Conservation (phyloP, 2,329 filamentous ascomycete species). For the Ilyonectria mors-panacis region DNA sequence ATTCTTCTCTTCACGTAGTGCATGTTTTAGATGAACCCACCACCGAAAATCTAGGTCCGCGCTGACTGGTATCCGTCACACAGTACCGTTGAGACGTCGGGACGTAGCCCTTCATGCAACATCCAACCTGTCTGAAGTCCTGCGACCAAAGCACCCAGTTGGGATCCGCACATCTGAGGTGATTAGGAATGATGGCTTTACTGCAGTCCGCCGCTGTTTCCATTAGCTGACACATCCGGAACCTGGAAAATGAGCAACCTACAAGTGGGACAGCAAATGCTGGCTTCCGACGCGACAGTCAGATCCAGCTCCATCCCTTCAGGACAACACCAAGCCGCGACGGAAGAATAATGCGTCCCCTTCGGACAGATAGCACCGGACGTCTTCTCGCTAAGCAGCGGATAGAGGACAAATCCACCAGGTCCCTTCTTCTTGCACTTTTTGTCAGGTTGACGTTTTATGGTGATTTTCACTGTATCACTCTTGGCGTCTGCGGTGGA, state of each 20-base stretch:
- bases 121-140: constrained; percentile 28
- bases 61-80: not conserved
- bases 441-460: constrained; percentile 6
- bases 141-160: constrained; percentile 33
- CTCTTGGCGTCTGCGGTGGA: constrained; percentile 19
- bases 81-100: constrained; percentile 29
- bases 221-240: not conserved
- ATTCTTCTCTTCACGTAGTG: not conserved
- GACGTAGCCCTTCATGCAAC: constrained; percentile 30
- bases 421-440: constrained; percentile 8
- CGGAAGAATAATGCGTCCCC: constrained; percentile 19
- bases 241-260: not conserved
- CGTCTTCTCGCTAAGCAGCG: constrained; percentile 5
- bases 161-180: constrained; percentile 24
- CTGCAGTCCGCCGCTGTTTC: constrained; percentile 26
- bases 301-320: constrained; percentile 30
- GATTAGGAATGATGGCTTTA: constrained; percentile 16
- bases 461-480: constrained; percentile 20
- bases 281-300: constrained; percentile 4
- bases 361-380: constrained; percentile 18
- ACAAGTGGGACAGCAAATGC: constrained; percentile 36
- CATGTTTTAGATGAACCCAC: not conserved
- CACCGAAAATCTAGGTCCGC: not conserved
- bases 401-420: constrained; percentile 34
- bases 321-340: constrained; percentile 32